Percentiles rank a stretch among this genome's conserved stretches.
Evolutionary conservation across 441 rosid species (phyloP).

Genomic region (Jatropha podagrica): DNA sequence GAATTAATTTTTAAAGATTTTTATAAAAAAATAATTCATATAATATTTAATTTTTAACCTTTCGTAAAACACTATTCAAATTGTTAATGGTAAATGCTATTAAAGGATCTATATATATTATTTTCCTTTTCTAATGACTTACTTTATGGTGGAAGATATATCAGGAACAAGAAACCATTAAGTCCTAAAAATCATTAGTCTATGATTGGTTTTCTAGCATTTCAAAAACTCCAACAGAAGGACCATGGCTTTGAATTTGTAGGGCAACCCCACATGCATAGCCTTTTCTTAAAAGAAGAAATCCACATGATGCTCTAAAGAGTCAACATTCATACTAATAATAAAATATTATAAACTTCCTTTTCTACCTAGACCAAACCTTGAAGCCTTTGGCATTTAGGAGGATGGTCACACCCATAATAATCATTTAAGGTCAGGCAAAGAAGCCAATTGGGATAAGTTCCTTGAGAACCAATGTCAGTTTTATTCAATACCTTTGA

Average conservation of each 20-base stretch:
- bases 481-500: neutral
- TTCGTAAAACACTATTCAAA: too few species aligned
- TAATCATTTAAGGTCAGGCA: too few species aligned
- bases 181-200: neutral
- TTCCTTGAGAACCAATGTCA: neutral
- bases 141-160: neutral
- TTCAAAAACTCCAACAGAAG: neutral
- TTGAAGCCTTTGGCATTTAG: neutral
- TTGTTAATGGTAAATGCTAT: too few species aligned
- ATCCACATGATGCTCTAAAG: neutral
- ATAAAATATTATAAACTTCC: neutral
- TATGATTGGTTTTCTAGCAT: neutral
- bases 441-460: neutral
- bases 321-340: slow-evolving; percentile 6
- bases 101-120: too few species aligned
- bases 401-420: slow-evolving; percentile 5
- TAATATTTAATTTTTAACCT: too few species aligned
- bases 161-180: neutral
- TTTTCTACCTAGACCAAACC: neutral
- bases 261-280: neutral
- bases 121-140: neutral
- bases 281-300: neutral
- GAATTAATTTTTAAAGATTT: too few species aligned
- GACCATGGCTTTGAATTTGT: slow-evolving; percentile 9
- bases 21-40: too few species aligned